Evolutionary conservation across 805 yeast species (phyloP), one percentile per base, ranked within the genome.

Genomic region (Yarrowia sp.): DNA sequence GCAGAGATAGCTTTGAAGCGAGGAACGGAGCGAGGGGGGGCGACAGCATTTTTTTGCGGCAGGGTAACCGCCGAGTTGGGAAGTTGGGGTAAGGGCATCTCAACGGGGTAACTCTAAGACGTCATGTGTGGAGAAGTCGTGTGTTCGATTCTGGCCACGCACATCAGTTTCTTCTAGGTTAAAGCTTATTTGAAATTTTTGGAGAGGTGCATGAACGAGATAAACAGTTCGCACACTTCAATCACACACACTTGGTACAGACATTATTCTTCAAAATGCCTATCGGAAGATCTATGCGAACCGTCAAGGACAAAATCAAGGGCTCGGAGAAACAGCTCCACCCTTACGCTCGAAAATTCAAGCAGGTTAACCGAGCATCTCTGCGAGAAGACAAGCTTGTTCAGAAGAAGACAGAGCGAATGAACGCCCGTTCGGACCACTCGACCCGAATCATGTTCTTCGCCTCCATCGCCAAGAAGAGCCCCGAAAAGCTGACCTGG

Each of bases 311-410:
- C 78, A 82, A 83, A 72, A 79, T 87, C 68, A 80, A 85, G 69
- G 83, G 83, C 73, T 80, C 85, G 70, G 85, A 84, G 49, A 86
- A 84, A 53, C 81, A 85, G 46, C 80, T 90, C 72, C 98, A 94
- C 76, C 95, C 97, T 26, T 89, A 88, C 75, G 97, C 98, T 10
- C 85, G 97, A 67, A 94, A 92, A 78, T 89, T 92, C 77, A 89
- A 89, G 78, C 91, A 89, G 76, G 80, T 94, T 65, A 88, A 88
- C 69, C 82, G 95, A 71, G 98, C 98, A n/a, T 86, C 97, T 1
- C 79, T 92, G 55, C 85, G 99, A 77, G 96, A 93, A 71, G 83
- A 82, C 63, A 91, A 90, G 76, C 79, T 94, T 65, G 84, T 82
- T 45, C 82, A 82, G 64, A 86, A 84, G 76, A 90, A 89, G 75